These are phyloP conservation scores for Candida nanaspora DNA, from an alignment of 805 yeast genomes.

Conservation along the genomic window DNA sequence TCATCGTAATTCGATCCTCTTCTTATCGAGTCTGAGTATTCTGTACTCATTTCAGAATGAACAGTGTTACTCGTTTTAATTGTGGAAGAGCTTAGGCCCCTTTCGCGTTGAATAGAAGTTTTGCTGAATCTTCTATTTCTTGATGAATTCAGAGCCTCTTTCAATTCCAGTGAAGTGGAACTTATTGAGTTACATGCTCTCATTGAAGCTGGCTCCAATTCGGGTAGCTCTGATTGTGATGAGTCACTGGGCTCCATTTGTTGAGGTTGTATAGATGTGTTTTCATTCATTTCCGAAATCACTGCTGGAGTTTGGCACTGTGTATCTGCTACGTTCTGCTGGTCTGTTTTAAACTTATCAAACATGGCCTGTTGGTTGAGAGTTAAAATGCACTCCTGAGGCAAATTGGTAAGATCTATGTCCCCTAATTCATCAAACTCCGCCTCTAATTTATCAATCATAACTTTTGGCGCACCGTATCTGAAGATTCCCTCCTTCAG, in stretches of 20 bases:
- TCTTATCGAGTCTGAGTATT: background rate
- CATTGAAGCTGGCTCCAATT: too few relatives aligned
- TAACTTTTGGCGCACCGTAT: conserved; percentile 40
- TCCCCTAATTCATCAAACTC: conserved; percentile 10
- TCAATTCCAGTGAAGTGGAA: background rate
- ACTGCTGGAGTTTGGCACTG: background rate
- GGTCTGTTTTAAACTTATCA: background rate
- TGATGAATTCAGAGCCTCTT: background rate
- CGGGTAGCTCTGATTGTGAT: too few relatives aligned
- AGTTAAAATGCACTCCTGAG: background rate
- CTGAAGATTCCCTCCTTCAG: conserved; percentile 83
- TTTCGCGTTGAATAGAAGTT: background rate
- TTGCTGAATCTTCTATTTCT: background rate
- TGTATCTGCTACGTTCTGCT: background rate
- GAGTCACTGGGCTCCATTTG: too few relatives aligned
- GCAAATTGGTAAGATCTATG: conserved; percentile 4
- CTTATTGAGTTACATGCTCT: background rate
- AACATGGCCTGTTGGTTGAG: background rate
- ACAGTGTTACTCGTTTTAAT: background rate
- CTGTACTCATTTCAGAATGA: background rate
- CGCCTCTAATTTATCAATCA: conserved; percentile 9
- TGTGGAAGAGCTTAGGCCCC: background rate
- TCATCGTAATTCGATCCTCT: background rate
- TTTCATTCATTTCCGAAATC: background rate
- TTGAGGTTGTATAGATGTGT: background rate